Percentiles rank a stretch among this genome's conserved stretches.
These are phyloP conservation scores for Miamiensis avidus DNA, from an alignment of 169 alveolate genomes.

Conservation along the genomic window DNA sequence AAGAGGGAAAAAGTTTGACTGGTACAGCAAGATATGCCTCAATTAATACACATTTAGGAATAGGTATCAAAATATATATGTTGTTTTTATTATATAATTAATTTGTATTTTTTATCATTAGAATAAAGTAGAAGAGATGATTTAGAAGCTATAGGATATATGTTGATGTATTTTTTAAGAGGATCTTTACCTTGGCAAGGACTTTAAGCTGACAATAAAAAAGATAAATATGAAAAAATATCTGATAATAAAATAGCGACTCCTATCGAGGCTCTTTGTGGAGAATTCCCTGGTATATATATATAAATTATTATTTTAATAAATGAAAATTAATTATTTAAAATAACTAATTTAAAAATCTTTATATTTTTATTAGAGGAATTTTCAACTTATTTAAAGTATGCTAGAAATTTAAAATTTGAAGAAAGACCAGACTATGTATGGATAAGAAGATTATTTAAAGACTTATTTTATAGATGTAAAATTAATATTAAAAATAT, in stretches of 20 bases:
- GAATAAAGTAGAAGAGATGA: conserved; percentile 85
- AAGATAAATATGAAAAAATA: conserved; percentile 75
- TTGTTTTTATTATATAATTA: background rate
- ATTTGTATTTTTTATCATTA: background rate
- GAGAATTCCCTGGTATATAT: conserved; percentile 68
- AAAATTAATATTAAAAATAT: too few species aligned
- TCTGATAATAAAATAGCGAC: conserved; percentile 72
- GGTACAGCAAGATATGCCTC: conserved; percentile 81
- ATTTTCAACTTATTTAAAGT: conserved; percentile 67
- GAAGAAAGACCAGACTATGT: conserved; percentile 83
- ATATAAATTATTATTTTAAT: conserved; percentile 11
- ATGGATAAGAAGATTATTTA: conserved; percentile 69
- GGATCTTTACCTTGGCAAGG: conserved; percentile 86
- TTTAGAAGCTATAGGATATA: conserved; percentile 74
- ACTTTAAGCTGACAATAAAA: conserved; percentile 69
- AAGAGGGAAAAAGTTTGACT: conserved; percentile 63
- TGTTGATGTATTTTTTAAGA: conserved; percentile 69
- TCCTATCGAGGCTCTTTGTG: conserved; percentile 71
- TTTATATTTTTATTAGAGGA: conserved; percentile 33
- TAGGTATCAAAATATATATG: conserved; percentile 30
- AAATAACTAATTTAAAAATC: background rate
- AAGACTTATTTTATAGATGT: conserved; percentile 53
- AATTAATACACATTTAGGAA: conserved; percentile 74
- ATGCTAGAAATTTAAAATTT: conserved; percentile 68
- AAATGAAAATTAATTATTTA: background rate